A percentile compares a stretch with the other conserved stretches of the same genome.
Evolutionary conservation across 2,329 filamentous ascomycete species (phyloP).

Genomic region (Microdochium nivale): DNA sequence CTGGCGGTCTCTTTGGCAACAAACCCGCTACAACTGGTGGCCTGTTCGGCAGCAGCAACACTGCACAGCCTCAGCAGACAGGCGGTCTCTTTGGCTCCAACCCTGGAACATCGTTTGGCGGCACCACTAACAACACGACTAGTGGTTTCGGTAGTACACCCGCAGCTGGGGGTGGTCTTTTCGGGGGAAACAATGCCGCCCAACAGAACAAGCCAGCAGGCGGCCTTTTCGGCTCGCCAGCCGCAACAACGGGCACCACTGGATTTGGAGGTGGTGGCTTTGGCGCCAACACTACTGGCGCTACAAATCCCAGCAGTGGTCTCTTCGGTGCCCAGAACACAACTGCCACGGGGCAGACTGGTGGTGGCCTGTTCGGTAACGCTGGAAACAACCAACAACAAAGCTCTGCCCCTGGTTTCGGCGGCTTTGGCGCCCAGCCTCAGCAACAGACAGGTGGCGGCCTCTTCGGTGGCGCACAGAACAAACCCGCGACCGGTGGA

Average conservation of each 20-base stretch:
- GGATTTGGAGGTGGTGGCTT: conserved; percentile 32
- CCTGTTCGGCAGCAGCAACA: conserved; percentile 29
- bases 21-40: conserved; percentile 20
- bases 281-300: conserved; percentile 25
- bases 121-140: conserved; percentile 25
- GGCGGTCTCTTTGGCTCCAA: conserved; percentile 17
- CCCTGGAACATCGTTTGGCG: conserved; percentile 32
- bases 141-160: conserved; percentile 32
- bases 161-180: conserved; percentile 21
- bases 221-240: conserved; percentile 16
- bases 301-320: conserved; percentile 23
- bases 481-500: conserved; percentile 26
- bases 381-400: conserved; percentile 13
- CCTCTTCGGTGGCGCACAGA: conserved; percentile 26
- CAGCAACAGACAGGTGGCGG: conserved; percentile 27
- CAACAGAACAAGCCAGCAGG: conserved; percentile 10
- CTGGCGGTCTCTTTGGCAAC: conserved; percentile 30
- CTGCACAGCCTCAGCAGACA: conserved; percentile 12
- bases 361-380: conserved; percentile 28
- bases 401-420: conserved; percentile 20
- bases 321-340: conserved; percentile 16
- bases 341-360: conserved; percentile 6
- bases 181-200: conserved; percentile 24
- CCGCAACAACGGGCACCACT: conserved; percentile 24
- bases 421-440: conserved; percentile 28